Percentiles rank a stretch among this genome's conserved stretches.
These are phyloP conservation scores for Diaporthe helianthi DNA, from an alignment of 2,329 filamentous ascomycete genomes.

Conservation along the genomic window DNA sequence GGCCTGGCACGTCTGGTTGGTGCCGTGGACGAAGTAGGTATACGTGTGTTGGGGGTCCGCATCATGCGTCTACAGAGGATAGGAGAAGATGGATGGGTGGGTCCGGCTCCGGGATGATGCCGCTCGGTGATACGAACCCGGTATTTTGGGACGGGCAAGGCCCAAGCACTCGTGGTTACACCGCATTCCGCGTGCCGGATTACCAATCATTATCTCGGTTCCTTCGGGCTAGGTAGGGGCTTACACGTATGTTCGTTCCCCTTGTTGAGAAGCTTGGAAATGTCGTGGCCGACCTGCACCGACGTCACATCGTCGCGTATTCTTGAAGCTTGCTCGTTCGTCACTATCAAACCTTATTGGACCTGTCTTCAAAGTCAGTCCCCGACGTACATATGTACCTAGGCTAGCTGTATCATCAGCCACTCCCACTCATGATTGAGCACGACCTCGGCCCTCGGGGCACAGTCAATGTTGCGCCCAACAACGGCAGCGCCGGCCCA, in stretches of 20 bases:
- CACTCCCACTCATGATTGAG: not conserved
- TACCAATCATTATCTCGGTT: constrained; percentile 28
- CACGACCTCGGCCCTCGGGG: not conserved
- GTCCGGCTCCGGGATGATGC: not conserved
- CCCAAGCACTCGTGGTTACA: not conserved
- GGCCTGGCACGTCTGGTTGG: too few relatives aligned
- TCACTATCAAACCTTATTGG: not conserved
- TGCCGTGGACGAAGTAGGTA: too few relatives aligned
- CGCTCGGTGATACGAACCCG: not conserved
- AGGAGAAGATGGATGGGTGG: not conserved
- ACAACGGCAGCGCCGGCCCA: constrained; percentile 9
- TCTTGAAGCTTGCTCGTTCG: not conserved
- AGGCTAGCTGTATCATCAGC: not conserved
- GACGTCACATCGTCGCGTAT: not conserved
- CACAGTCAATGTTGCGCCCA: constrained; percentile 1
- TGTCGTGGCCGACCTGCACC: not conserved
- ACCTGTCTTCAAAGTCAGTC: too few relatives aligned
- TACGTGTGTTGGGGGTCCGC: too few relatives aligned
- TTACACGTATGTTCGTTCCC: too few relatives aligned
- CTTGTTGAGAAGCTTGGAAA: not conserved
- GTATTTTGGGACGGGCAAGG: not conserved
- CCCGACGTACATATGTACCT: too few relatives aligned
- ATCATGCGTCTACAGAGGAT: not conserved
- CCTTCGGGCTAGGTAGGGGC: too few relatives aligned
- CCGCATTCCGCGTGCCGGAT: constrained; percentile 8